A percentile compares a stretch with the other conserved stretches of the same genome.
phyloP scores from a whole-genome alignment of 352 stramenopile species.

The Globisporangium emineosum region DNA sequence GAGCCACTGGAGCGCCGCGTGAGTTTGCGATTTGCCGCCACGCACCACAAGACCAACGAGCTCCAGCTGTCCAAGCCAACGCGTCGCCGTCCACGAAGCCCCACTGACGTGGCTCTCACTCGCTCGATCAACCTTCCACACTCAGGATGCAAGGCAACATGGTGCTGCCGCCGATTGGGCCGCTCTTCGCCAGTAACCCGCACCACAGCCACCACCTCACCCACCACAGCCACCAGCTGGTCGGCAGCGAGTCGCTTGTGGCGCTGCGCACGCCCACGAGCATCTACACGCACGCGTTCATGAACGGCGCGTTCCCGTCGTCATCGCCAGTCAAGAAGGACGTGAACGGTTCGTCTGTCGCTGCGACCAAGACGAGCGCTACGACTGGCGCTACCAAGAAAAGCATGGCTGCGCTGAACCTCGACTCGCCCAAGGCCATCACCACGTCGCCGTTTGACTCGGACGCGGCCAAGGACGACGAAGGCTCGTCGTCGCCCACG shows the following conservation, averaged over 20 bases:
- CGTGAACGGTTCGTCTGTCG: neutral
- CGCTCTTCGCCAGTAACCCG: slow-evolving; percentile 37
- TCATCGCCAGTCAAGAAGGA: slow-evolving; percentile 73
- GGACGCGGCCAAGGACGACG: neutral
- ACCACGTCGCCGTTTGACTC: neutral
- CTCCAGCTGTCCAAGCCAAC: no score
- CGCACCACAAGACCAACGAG: slow-evolving; percentile 7
- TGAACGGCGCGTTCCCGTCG: slow-evolving; percentile 34
- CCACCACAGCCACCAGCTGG: slow-evolving; percentile 4
- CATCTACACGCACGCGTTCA: slow-evolving; percentile 28
- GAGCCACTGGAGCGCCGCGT: slow-evolving; percentile 3
- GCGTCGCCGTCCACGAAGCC: neutral
- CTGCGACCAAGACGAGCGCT: neutral
- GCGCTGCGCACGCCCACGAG: slow-evolving; percentile 57
- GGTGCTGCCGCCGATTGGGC: slow-evolving; percentile 54
- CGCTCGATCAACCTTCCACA: slow-evolving; percentile 10
- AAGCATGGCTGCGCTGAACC: slow-evolving; percentile 35
- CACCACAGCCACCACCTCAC: neutral
- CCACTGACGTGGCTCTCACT: slow-evolving; percentile 5
- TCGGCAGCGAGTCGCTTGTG: slow-evolving; percentile 35
- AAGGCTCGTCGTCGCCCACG: slow-evolving; percentile 15
- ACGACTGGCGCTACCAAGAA: slow-evolving; percentile 13
- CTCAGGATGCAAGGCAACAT: slow-evolving; percentile 40
- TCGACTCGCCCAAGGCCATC: slow-evolving; percentile 30
- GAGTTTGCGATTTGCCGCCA: slow-evolving; percentile 16